phyloP scores from a whole-genome alignment of 1,139 yeast genomes.

The Taphrina pruni region DNA sequence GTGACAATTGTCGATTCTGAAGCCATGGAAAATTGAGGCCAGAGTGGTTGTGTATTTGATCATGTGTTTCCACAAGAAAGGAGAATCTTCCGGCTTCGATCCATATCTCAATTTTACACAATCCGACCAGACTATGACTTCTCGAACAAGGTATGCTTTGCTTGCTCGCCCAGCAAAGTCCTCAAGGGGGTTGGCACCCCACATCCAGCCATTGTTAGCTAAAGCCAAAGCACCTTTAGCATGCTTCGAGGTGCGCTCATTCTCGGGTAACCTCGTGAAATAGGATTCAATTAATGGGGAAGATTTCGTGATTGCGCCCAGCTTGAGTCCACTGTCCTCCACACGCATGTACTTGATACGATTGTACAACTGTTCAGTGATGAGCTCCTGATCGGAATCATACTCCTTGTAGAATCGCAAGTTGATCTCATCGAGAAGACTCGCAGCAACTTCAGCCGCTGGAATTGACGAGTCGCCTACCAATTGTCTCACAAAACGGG shows the following conservation, averaged over 20 bases:
- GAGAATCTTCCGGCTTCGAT: slow-evolving; percentile 74
- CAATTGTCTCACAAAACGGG: slow-evolving; percentile 55
- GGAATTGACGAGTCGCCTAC: slow-evolving; percentile 54
- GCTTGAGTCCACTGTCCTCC: slow-evolving; percentile 77
- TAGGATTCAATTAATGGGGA: slow-evolving; percentile 81
- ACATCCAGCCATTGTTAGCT: slow-evolving; percentile 98
- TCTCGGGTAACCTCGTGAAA: slow-evolving; percentile 69
- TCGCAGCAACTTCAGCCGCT: slow-evolving; percentile 50
- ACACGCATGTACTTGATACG: slow-evolving; percentile 77
- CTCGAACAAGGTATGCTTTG: slow-evolving; percentile 83
- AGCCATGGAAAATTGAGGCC: slow-evolving; percentile 83
- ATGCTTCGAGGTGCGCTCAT: slow-evolving; percentile 50
- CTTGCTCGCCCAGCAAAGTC: slow-evolving; percentile 87
- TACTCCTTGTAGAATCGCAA: slow-evolving; percentile 72
- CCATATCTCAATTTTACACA: slow-evolving; percentile 95
- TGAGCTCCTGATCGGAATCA: slow-evolving; percentile 71
- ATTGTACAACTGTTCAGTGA: slow-evolving; percentile 71
- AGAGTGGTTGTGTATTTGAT: slow-evolving; percentile 71
- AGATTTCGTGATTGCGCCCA: slow-evolving; percentile 66
- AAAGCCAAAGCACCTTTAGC: slow-evolving; percentile 68
- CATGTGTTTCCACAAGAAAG: slow-evolving; percentile 89
- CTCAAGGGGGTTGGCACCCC: slow-evolving; percentile 93
- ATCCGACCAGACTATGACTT: slow-evolving; percentile 97
- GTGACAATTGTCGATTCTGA: slow-evolving; percentile 93
- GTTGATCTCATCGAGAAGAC: slow-evolving; percentile 77